These are phyloP conservation scores for Polygonum maritimum DNA, from an alignment of 148 eudicot genomes.

Conservation along the genomic window DNA sequence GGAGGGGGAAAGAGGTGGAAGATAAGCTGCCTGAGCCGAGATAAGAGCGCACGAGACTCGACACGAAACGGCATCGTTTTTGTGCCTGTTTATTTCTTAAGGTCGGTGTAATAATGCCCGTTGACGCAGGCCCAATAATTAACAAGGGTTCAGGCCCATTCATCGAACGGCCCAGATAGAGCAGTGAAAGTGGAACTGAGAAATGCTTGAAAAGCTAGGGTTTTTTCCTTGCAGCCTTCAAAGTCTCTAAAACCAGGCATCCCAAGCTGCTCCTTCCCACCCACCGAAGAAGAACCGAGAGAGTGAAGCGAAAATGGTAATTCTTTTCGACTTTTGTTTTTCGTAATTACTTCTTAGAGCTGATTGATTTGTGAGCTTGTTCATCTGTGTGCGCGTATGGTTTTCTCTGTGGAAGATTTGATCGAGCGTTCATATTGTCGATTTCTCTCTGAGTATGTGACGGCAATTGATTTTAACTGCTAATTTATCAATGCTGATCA, in stretches of 20 bases:
- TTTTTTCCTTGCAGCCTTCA: background rate
- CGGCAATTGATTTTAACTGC: background rate
- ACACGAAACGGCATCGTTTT: constrained; percentile 1
- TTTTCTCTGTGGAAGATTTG: background rate
- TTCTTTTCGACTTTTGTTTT: background rate
- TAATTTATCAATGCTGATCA: background rate
- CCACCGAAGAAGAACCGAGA: background rate
- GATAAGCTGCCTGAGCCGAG: background rate
- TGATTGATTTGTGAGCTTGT: background rate
- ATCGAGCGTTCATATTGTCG: background rate
- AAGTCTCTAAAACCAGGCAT: background rate
- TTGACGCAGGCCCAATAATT: background rate
- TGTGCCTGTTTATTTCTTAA: background rate
- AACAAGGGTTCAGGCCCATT: background rate
- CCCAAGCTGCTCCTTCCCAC: background rate
- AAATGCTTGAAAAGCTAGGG: constrained; percentile 2
- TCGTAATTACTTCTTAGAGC: background rate
- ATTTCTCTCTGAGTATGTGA: background rate
- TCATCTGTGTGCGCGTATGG: background rate
- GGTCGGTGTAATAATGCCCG: background rate
- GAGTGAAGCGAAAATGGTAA: constrained; percentile 7
- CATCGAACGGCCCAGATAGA: background rate
- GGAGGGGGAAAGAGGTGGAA: background rate
- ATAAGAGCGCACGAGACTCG: background rate
- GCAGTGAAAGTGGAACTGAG: background rate